Conservation (phyloP, 805 yeast genomes). For the Ogataea parapolymorpha region DNA sequence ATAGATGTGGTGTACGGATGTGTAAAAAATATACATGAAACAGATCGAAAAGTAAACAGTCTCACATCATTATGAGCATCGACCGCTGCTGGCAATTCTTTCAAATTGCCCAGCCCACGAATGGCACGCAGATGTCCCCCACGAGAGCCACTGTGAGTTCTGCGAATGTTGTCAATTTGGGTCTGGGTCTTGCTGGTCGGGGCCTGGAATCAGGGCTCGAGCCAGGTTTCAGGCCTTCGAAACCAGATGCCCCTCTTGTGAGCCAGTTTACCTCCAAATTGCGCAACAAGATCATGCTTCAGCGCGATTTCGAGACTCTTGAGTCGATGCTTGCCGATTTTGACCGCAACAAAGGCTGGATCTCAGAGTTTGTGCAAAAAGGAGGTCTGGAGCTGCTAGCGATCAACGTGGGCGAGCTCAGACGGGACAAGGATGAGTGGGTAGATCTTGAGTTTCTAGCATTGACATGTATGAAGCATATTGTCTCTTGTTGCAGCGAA, state of each 20-base stretch:
- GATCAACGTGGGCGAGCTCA: constrained; percentile 57
- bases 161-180: constrained; percentile 27
- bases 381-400: constrained; percentile 83
- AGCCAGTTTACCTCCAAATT: constrained; percentile 37
- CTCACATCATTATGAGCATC: not conserved
- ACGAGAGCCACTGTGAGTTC: constrained; percentile 14
- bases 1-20: constrained; percentile 4
- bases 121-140: not conserved
- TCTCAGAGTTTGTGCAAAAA: constrained; percentile 63
- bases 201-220: constrained; percentile 15
- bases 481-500: constrained; percentile 62
- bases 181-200: constrained; percentile 31
- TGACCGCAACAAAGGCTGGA: constrained; percentile 52
- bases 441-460: constrained; percentile 69
- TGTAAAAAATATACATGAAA: not conserved
- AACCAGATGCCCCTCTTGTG: not conserved
- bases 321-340: constrained; percentile 19
- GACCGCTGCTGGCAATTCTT: not conserved
- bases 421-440: constrained; percentile 37
- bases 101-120: not conserved
- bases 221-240: not conserved
- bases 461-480: constrained; percentile 72
- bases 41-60: not conserved
- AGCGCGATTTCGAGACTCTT: constrained; percentile 36
- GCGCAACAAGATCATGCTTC: constrained; percentile 36